phyloP scores from a whole-genome alignment of 108 stramenopile genomes.

The Nitzschia sp. region DNA sequence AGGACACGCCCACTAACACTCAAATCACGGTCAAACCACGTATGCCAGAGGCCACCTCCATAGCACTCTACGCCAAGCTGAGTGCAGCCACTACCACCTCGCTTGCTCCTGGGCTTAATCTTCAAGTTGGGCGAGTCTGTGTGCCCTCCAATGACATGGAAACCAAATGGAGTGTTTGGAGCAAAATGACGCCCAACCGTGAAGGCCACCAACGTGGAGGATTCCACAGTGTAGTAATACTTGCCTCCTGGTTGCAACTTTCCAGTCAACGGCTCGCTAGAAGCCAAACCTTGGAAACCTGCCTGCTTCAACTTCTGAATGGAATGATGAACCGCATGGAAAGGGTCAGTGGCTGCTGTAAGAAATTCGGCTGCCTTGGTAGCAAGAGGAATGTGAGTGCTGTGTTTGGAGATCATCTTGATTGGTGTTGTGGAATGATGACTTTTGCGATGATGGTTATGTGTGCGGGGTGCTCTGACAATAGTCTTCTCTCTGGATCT shows the following conservation, averaged over 20 bases:
- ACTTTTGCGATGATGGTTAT: background rate
- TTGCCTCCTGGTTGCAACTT: slow-evolving; percentile 72
- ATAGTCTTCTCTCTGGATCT: no score
- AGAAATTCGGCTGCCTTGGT: slow-evolving; percentile 71
- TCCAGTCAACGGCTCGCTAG: slow-evolving; percentile 37
- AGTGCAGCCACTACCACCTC: slow-evolving; percentile 46
- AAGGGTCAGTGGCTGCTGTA: slow-evolving; percentile 71
- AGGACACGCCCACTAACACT: slow-evolving; percentile 91
- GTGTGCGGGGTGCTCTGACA: background rate
- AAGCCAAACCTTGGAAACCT: slow-evolving; percentile 60
- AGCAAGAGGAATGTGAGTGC: slow-evolving; percentile 37
- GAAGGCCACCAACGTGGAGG: slow-evolving; percentile 92
- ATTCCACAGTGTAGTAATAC: slow-evolving; percentile 93
- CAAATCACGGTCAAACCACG: slow-evolving; percentile 96
- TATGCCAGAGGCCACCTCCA: slow-evolving; percentile 94
- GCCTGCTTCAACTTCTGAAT: slow-evolving; percentile 48
- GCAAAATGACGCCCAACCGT: slow-evolving; percentile 74
- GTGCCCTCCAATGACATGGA: slow-evolving; percentile 84
- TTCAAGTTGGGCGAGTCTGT: slow-evolving; percentile 90
- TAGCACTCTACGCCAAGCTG: slow-evolving; percentile 79
- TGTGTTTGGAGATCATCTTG: slow-evolving; percentile 3
- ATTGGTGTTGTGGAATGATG: background rate
- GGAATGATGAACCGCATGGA: slow-evolving; percentile 67
- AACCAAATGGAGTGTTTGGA: slow-evolving; percentile 55
- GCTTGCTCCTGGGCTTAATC: slow-evolving; percentile 81